These are phyloP conservation scores for Speleostelium caveatum DNA, from an alignment of 78 protist genomes.

Conservation along the genomic window DNA sequence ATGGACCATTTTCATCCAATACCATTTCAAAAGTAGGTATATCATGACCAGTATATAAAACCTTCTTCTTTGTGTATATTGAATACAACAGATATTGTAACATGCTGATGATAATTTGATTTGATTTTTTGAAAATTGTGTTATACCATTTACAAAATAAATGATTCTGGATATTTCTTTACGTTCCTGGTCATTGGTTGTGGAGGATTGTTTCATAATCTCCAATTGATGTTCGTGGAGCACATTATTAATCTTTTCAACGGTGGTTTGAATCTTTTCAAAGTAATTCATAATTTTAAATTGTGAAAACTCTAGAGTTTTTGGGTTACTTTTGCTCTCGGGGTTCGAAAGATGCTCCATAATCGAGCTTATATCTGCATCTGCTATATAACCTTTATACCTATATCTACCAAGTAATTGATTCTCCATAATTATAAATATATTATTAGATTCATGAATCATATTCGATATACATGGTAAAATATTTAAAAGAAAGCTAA, in stretches of 20 bases:
- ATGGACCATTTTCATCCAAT: neutral
- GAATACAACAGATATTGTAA: neutral
- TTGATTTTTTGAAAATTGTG: conserved; percentile 10
- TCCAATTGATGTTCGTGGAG: too few relatives aligned
- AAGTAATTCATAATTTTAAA: conserved; percentile 3
- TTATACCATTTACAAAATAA: neutral
- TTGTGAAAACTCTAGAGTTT: conserved; percentile 17
- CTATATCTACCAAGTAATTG: conserved; percentile 9
- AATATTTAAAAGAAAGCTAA: neutral
- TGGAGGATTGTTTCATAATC: too few relatives aligned
- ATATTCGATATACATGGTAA: neutral
- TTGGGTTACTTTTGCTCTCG: neutral
- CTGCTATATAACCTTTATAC: neutral
- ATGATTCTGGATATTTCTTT: neutral
- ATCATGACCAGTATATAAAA: neutral
- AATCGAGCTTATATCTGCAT: neutral
- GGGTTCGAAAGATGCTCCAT: neutral
- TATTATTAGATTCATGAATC: neutral
- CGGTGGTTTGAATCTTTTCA: neutral
- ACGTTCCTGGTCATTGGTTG: too few relatives aligned
- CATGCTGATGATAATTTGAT: neutral
- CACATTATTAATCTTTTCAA: neutral
- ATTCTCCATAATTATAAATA: conserved; percentile 26
- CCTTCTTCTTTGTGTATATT: neutral
- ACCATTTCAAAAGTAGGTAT: neutral